These are phyloP conservation scores for Calonectria montana DNA, from an alignment of 2,329 filamentous ascomycete species.

Conservation along the genomic window DNA sequence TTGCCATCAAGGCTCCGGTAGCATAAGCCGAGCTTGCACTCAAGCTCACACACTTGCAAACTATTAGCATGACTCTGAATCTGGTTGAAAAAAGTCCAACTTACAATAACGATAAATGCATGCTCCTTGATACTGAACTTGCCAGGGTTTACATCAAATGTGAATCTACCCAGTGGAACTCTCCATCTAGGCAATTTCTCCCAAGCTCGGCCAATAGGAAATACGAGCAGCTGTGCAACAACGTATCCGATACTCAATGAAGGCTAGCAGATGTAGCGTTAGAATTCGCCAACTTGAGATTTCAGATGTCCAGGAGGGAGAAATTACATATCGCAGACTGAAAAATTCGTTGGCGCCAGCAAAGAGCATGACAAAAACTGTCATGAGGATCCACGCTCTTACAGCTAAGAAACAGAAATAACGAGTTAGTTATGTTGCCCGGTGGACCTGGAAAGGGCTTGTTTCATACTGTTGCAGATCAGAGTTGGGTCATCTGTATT, in stretches of 20 bases:
- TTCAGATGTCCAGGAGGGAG: neutral
- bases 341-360: slow-evolving; percentile 23
- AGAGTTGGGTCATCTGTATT: slow-evolving; percentile 18
- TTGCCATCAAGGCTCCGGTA: slow-evolving; percentile 21
- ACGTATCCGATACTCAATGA: slow-evolving; percentile 20
- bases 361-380: slow-evolving; percentile 13
- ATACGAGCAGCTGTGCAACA: slow-evolving; percentile 20
- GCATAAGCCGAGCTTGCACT: slow-evolving; percentile 18
- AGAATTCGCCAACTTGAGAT: neutral
- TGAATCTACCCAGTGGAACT: slow-evolving; percentile 12
- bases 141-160: slow-evolving; percentile 19
- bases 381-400: slow-evolving; percentile 16
- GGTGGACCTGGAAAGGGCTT: neutral
- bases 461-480: slow-evolving; percentile 10
- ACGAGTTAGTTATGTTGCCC: no score
- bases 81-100: neutral
- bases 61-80: neutral
- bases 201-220: slow-evolving; percentile 19
- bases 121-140: slow-evolving; percentile 20
- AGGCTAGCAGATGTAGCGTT: neutral
- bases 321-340: slow-evolving; percentile 20
- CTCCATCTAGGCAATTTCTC: slow-evolving; percentile 18
- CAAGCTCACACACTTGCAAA: slow-evolving; percentile 5
- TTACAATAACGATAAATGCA: slow-evolving; percentile 19
- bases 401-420: neutral